phyloP scores from a whole-genome alignment of 495 filamentous ascomycete species.

The Aspergillus cristatus region DNA sequence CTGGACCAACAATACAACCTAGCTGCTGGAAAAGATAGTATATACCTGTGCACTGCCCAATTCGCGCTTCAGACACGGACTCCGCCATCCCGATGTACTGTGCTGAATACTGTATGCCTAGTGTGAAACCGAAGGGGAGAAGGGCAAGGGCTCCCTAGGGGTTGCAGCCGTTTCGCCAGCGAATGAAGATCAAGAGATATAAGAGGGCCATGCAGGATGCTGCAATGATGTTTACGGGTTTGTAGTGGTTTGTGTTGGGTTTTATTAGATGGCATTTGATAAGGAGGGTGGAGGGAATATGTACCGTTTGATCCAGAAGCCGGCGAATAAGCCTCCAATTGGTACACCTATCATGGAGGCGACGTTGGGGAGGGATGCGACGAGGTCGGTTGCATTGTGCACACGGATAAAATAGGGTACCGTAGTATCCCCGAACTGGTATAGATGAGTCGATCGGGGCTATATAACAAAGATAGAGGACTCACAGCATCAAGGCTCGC shows the following conservation, averaged over 20 bases:
- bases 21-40: constrained; percentile 27
- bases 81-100: constrained; percentile 21
- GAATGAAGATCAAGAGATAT: constrained; percentile 13
- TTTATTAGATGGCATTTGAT: neutral
- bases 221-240: constrained; percentile 14
- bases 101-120: constrained; percentile 17
- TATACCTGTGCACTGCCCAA: constrained; percentile 17
- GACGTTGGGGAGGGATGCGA: constrained; percentile 7
- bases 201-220: constrained; percentile 4
- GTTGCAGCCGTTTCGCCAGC: constrained; percentile 16
- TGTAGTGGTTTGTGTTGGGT: constrained; percentile 17
- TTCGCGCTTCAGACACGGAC: constrained; percentile 10
- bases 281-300: neutral
- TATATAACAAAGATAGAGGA: neutral
- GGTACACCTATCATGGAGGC: constrained; percentile 9
- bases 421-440: constrained; percentile 8
- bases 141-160: constrained; percentile 11
- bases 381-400: constrained; percentile 6
- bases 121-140: constrained; percentile 12
- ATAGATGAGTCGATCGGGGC: neutral
- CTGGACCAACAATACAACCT: constrained; percentile 21
- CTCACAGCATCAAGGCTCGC: constrained; percentile 7
- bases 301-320: constrained; percentile 20
- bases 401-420: constrained; percentile 16
- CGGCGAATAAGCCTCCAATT: constrained; percentile 13